Evolutionary conservation across 805 yeast genomes (phyloP).

Genomic region (Spencermartinsiella europaea): DNA sequence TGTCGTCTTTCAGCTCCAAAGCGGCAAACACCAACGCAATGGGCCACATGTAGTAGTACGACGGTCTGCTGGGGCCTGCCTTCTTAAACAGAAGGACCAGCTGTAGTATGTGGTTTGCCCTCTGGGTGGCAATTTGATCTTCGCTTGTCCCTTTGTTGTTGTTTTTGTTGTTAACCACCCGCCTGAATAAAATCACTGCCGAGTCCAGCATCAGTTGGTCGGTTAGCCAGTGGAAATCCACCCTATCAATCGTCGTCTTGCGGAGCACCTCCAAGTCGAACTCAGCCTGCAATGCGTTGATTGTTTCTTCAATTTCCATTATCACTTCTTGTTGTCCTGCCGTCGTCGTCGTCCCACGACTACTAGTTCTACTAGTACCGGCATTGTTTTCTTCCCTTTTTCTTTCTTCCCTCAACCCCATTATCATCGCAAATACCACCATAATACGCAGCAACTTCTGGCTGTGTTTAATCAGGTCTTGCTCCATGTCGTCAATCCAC

Average conservation of each 20-base stretch:
- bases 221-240: neutral
- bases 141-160: neutral
- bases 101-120: neutral
- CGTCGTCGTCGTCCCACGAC: too few species aligned
- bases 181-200: neutral
- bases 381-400: neutral
- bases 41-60: constrained; percentile 1
- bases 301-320: neutral
- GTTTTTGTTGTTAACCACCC: neutral
- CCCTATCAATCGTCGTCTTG: neutral
- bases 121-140: neutral
- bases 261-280: neutral
- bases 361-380: too few species aligned
- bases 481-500: neutral
- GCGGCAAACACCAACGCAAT: neutral
- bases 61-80: neutral
- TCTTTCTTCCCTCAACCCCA: neutral
- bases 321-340: too few species aligned
- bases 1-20: constrained; percentile 1
- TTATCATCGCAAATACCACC: neutral
- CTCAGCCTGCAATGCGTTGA: neutral
- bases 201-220: neutral
- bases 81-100: neutral
- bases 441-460: neutral
- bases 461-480: neutral